Percentiles rank a stretch among this genome's conserved stretches.
These are phyloP conservation scores for Hypoxylon fuscum DNA, from an alignment of 495 filamentous ascomycete species.

Conservation along the genomic window DNA sequence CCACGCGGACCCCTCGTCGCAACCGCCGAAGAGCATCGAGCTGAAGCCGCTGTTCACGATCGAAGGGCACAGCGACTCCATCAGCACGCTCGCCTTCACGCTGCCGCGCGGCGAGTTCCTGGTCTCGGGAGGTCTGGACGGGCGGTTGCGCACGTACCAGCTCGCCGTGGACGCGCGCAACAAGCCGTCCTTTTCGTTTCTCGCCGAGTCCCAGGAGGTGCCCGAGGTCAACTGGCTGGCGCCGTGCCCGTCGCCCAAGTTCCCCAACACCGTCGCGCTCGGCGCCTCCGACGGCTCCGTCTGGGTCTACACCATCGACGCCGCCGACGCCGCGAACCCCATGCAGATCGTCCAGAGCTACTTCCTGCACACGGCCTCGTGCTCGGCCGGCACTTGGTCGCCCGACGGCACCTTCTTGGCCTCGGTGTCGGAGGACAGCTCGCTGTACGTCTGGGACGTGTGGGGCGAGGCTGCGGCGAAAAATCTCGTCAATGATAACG, in stretches of 20 bases:
- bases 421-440: slow-evolving; percentile 88
- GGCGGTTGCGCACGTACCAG: slow-evolving; percentile 67
- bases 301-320: slow-evolving; percentile 90
- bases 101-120: slow-evolving; percentile 83
- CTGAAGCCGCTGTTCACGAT: slow-evolving; percentile 72
- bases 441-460: slow-evolving; percentile 91
- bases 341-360: slow-evolving; percentile 87
- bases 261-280: slow-evolving; percentile 85
- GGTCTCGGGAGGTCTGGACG: slow-evolving; percentile 88
- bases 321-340: slow-evolving; percentile 59
- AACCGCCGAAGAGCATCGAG: slow-evolving; percentile 56
- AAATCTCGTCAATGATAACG: slow-evolving; percentile 71
- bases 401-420: slow-evolving; percentile 88
- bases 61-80: slow-evolving; percentile 87
- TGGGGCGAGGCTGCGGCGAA: slow-evolving; percentile 83
- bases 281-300: slow-evolving; percentile 93
- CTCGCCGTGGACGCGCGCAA: slow-evolving; percentile 35
- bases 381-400: slow-evolving; percentile 91
- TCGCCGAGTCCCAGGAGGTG: slow-evolving; percentile 81
- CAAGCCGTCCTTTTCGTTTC: slow-evolving; percentile 64
- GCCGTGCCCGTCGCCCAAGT: slow-evolving; percentile 72
- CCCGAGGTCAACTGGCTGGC: slow-evolving; percentile 93
- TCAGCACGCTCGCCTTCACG: slow-evolving; percentile 87
- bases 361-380: slow-evolving; percentile 86
- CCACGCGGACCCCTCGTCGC: slow-evolving; percentile 69